Conservation (phyloP, 768 basidiomycete species). For the Lactarius pseudohatsudake region DNA sequence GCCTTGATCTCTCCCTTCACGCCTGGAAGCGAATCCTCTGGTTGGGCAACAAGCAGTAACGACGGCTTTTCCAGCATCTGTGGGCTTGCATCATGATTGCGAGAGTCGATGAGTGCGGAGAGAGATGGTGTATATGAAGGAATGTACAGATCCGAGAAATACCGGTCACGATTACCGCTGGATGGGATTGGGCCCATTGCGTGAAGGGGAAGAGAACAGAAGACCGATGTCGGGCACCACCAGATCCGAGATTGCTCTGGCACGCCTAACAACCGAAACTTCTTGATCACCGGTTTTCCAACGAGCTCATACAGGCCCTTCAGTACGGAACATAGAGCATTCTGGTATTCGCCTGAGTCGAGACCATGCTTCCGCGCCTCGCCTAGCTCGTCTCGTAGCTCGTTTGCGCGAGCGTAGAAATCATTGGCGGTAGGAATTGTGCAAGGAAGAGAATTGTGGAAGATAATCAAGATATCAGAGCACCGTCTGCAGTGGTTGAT, state of each 20-base stretch:
- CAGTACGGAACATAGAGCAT: neutral
- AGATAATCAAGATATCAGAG: slow-evolving; percentile 6
- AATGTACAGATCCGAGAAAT: slow-evolving; percentile 15
- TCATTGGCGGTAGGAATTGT: neutral
- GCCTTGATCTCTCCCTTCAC: too few species aligned
- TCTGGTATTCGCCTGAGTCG: neutral
- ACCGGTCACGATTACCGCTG: neutral
- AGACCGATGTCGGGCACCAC: neutral
- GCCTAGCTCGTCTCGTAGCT: neutral
- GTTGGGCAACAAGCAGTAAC: too few species aligned
- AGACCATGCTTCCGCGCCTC: neutral
- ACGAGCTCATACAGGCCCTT: slow-evolving; percentile 3
- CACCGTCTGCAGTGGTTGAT: slow-evolving; percentile 6
- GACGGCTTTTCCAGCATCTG: too few species aligned
- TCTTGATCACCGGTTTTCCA: neutral
- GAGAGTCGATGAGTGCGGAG: too few species aligned
- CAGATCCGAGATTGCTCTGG: slow-evolving; percentile 12
- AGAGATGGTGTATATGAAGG: slow-evolving; percentile 6
- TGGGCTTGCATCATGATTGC: too few species aligned
- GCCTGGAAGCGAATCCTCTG: too few species aligned
- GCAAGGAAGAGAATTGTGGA: neutral
- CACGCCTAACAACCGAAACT: neutral
- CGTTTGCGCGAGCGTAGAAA: neutral
- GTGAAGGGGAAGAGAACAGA: slow-evolving; percentile 14
- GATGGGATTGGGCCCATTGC: slow-evolving; percentile 14